Evolutionary conservation across 129 eudicot species (phyloP), one percentile per base, ranked within the genome.

Genomic region (Smallanthus sonchifolius): DNA sequence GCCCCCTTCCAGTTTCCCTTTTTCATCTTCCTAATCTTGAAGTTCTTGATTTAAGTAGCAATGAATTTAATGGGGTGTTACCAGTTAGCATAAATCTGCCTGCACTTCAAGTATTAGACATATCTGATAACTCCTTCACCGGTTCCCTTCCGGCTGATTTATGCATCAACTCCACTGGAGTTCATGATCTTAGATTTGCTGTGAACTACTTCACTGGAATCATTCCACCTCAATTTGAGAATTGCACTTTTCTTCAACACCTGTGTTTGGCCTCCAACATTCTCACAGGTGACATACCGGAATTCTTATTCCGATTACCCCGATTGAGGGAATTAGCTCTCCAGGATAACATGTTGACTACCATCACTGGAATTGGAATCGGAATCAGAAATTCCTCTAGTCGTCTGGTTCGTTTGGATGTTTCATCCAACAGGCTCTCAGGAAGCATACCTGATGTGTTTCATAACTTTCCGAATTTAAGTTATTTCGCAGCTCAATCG

Each of bases 391-490:
- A 70, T 77, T 85, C 80, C 57, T 61, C 82, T 20, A 86, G 83
- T 36, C 76, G 78, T 32, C 80, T 90, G 45, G 82, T 77, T 65
- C 83, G 69, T 15, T 61, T 90, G 67, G 96, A 90, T 85, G 72
- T 90, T 57, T 90, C 94, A 2, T 51, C 57, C 13, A 90, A 90
- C 65, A 10, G 64, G 52, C 83, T 90, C 5, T 82, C 72, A 6
- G 91, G 89, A 36, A 47, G 65, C 34, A 20, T 87, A 57, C 96
- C 96, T 7, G 83, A 90, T 82, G 79, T 85, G 14, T 90, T 90
- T 57, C 44, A 61, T 72, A 62, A 72, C 20, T 83, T 87, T 32
- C 77, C 77, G 7, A 34, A 69, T 49, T 69, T 90, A 49, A 40
- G 42, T 3, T 79, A 83, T 77, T 87, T 90, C 51, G 74, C 79